phyloP scores from a whole-genome alignment of 2,329 filamentous ascomycete genomes.

The Amylocarpus encephaloides region DNA sequence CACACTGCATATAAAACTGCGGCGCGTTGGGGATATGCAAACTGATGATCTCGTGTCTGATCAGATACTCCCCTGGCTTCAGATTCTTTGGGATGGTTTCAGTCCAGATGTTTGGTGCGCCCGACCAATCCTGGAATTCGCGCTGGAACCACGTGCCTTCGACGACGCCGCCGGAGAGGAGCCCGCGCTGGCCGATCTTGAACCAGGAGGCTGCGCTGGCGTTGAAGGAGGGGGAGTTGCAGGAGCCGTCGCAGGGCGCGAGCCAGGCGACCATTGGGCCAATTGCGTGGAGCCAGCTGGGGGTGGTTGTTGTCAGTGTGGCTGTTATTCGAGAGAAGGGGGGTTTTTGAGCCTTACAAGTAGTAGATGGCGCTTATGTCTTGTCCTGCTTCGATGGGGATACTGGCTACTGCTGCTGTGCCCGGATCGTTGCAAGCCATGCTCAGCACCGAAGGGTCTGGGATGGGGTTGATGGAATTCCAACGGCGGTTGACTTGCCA shows the following conservation, averaged over 20 bases:
- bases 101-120: conserved; percentile 34
- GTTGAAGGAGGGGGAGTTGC: conserved; percentile 10
- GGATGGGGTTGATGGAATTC: conserved; percentile 16
- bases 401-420: conserved; percentile 11
- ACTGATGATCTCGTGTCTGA: conserved; percentile 21
- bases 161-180: conserved; percentile 10
- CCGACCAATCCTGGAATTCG: conserved; percentile 14
- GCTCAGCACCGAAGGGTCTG: conserved; percentile 7
- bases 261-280: conserved; percentile 17
- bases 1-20: conserved; percentile 20
- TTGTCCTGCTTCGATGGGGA: conserved; percentile 16
- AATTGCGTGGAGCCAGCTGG: conserved; percentile 13
- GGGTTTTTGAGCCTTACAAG: conserved; percentile 1
- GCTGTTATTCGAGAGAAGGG: background rate
- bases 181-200: conserved; percentile 14
- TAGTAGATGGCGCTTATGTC: conserved; percentile 18
- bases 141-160: conserved; percentile 14
- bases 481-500: conserved; percentile 17
- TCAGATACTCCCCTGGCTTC: conserved; percentile 26
- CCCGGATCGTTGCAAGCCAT: conserved; percentile 15
- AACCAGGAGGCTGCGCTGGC: conserved; percentile 10
- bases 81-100: conserved; percentile 43
- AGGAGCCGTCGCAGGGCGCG: conserved; percentile 12
- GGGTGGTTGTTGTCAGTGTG: background rate
- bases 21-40: conserved; percentile 17